phyloP scores from a whole-genome alignment of 1,284 basidiomycete genomes.

The Microbotryum intermedium region DNA sequence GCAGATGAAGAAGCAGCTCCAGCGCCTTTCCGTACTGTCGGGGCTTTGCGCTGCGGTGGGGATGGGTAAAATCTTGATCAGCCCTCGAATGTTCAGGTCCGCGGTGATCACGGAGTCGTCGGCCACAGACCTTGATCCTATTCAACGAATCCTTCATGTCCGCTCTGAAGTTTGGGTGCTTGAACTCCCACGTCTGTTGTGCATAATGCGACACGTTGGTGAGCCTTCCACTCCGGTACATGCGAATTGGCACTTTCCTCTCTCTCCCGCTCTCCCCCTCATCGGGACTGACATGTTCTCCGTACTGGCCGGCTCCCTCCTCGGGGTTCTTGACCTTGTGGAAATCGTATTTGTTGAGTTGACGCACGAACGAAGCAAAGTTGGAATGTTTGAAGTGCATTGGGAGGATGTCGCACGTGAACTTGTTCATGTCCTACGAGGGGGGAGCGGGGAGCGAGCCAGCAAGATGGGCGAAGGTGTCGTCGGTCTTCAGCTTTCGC shows the following conservation, averaged over 20 bases:
- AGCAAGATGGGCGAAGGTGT: not conserved
- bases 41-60: slow-evolving; percentile 18
- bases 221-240: slow-evolving; percentile 35
- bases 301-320: slow-evolving; percentile 64
- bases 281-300: slow-evolving; percentile 57
- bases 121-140: slow-evolving; percentile 52
- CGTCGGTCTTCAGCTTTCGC: not conserved
- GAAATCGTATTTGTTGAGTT: slow-evolving; percentile 98
- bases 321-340: slow-evolving; percentile 77
- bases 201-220: not conserved
- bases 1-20: not conserved
- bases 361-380: slow-evolving; percentile 86
- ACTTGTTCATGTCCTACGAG: slow-evolving; percentile 83
- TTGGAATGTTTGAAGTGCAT: slow-evolving; percentile 96
- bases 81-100: not conserved
- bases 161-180: slow-evolving; percentile 86
- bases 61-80: not conserved
- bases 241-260: slow-evolving; percentile 34
- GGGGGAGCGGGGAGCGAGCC: no score
- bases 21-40: slow-evolving; percentile 10
- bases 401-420: slow-evolving; percentile 86
- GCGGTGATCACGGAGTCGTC: no score
- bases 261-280: not conserved
- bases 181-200: slow-evolving; percentile 81
- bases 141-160: slow-evolving; percentile 77